phyloP scores from a whole-genome alignment of 805 yeast genomes.

The Candida nonsorbophila region DNA sequence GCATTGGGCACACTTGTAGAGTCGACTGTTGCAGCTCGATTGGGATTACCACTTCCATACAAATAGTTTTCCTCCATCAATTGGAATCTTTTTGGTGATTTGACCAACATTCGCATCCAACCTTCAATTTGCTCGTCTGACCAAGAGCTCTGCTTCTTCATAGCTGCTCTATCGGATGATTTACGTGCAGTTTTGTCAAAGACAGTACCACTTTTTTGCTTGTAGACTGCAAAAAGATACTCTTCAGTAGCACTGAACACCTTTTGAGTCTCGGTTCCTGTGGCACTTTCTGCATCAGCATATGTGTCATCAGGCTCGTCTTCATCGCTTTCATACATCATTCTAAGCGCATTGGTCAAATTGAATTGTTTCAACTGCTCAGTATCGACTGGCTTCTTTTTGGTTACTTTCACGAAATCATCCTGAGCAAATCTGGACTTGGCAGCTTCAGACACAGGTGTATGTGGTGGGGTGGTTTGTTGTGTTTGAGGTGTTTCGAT shows the following conservation, averaged over 20 bases:
- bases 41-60: conserved; percentile 18
- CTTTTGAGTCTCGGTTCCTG: conserved; percentile 12
- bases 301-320: conserved; percentile 80
- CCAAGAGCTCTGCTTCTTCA: conserved; percentile 59
- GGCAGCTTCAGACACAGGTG: background rate
- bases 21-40: conserved; percentile 2
- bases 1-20: background rate
- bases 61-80: conserved; percentile 58
- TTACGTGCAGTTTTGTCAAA: conserved; percentile 47
- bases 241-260: conserved; percentile 45
- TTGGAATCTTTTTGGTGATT: conserved; percentile 57
- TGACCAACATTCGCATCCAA: conserved; percentile 75
- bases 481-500: conserved; percentile 21
- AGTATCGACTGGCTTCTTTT: conserved; percentile 3
- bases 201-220: conserved; percentile 37
- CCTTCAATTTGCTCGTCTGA: conserved; percentile 91
- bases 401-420: conserved; percentile 1
- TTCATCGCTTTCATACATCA: conserved; percentile 70
- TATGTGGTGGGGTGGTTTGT: conserved; percentile 1
- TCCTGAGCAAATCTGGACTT: background rate
- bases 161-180: conserved; percentile 42
- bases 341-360: conserved; percentile 51
- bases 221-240: conserved; percentile 51
- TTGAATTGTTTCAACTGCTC: conserved; percentile 48
- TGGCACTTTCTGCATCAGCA: conserved; percentile 47